Evolutionary conservation across 805 yeast genomes (phyloP), one percentile per base, ranked within the genome.

Genomic region (Priceomyces medius): DNA sequence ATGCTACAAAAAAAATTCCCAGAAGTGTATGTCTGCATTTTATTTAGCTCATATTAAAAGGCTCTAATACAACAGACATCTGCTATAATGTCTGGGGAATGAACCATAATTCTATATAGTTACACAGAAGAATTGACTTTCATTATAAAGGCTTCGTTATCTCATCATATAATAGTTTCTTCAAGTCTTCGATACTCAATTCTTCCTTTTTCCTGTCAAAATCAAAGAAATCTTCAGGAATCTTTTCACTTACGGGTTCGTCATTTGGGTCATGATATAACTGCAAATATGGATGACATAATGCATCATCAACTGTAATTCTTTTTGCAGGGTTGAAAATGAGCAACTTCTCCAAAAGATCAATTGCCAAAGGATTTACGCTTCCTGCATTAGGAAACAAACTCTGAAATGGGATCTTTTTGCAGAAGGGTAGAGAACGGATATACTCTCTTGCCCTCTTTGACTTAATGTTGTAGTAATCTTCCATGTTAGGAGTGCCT

Each of bases 221-320:
- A 46, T 85, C 90, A 54, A 93, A 91, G 60, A 91, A 89, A 51
- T 85, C 89, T 31, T 81, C 81, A 0, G 95, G 90, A 17, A 93
- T 83, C 37, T 89, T 86, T 14, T 80, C 79, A 26, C 93, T 89
- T 28, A 73, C 73, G 0, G 98, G 98, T 64, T 91, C 98, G 60
- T 91, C 98, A 41, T 78, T 80, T 3, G 97, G 96, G 56, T 91
- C 98, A 62, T 91, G 98, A 64, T 91, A 91, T n/a, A 85, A 77
- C 38, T 74, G 66, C 59, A 95, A 82, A 86, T 96, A 93, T 36
- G 87, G 88, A 61, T 88, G 96, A 44, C 74, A 72, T 49, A 88
- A 70, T 0, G 95, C 93, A 47, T 84, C 83, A 44, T 74, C 76
- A 3, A 91, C 95, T 2, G 87, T 78, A 40, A 85, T 79, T 49